Evolutionary conservation across 768 basidiomycete species (phyloP).

Genomic region (Goffeauzyma gilvescens): DNA sequence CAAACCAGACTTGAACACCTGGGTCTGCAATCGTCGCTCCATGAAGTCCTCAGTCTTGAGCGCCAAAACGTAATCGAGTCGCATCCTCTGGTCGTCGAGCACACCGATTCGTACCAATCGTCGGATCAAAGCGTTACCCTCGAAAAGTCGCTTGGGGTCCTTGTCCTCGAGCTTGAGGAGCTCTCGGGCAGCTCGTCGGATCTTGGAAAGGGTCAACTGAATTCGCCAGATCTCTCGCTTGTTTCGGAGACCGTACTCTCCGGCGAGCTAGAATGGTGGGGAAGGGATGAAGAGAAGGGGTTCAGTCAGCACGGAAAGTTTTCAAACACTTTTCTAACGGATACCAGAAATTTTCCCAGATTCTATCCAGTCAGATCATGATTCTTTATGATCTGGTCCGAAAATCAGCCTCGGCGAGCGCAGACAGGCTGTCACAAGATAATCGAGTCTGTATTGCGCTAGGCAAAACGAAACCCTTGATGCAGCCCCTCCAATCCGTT

Average conservation of each 20-base stretch:
- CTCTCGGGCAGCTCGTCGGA: slow-evolving; percentile 99
- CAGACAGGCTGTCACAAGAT: too few species aligned
- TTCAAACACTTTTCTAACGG: too few species aligned
- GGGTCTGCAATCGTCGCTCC: slow-evolving; percentile 95
- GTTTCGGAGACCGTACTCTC: slow-evolving; percentile 99
- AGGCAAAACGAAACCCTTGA: too few species aligned
- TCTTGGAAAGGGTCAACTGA: slow-evolving; percentile 92
- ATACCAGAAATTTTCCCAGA: too few species aligned
- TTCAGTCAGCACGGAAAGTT: too few species aligned
- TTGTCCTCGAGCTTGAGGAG: slow-evolving; percentile 98
- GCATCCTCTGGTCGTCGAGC: slow-evolving; percentile 96
- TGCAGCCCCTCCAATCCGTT: not conserved
- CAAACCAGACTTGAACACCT: slow-evolving; percentile 91
- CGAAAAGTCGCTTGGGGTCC: slow-evolving; percentile 99
- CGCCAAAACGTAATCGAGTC: slow-evolving; percentile 99
- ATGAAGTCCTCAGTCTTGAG: slow-evolving; percentile 99
- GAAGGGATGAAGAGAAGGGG: not conserved
- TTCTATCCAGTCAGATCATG: too few species aligned
- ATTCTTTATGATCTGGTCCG: too few species aligned
- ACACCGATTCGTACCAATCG: slow-evolving; percentile 97
- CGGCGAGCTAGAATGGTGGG: slow-evolving; percentile 54
- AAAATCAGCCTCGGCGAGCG: too few species aligned
- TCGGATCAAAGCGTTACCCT: slow-evolving; percentile 42
- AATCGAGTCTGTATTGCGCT: too few species aligned
- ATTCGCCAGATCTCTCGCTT: slow-evolving; percentile 99